Conservation (phyloP, 306 rosid genomes). For the Datisca glomerata region DNA sequence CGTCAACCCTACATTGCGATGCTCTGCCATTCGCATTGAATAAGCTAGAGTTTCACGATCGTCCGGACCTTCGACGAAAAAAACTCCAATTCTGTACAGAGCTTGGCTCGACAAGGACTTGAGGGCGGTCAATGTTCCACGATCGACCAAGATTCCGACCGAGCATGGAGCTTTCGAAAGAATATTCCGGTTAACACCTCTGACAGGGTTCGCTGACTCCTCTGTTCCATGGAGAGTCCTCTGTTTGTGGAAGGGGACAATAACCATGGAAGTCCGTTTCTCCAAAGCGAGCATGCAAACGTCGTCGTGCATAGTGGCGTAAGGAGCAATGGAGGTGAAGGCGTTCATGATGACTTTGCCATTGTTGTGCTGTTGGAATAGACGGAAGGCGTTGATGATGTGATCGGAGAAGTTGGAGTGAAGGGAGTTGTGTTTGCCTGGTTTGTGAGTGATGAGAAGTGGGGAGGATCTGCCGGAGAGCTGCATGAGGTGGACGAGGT, state of each 20-base stretch:
- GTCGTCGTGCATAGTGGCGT: constrained; percentile 50
- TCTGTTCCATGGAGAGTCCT: not conserved
- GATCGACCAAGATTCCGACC: constrained; percentile 39
- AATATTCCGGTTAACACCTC: constrained; percentile 38
- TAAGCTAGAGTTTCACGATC: constrained; percentile 43
- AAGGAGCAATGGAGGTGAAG: constrained; percentile 42
- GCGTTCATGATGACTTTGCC: constrained; percentile 18
- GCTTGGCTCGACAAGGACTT: not conserved
- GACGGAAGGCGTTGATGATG: constrained; percentile 33
- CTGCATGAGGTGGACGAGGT: constrained; percentile 33
- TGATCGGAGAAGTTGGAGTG: constrained; percentile 15
- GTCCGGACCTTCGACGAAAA: constrained; percentile 46
- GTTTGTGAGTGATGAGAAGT: constrained; percentile 28
- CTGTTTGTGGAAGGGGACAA: constrained; percentile 39
- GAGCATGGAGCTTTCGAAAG: constrained; percentile 44
- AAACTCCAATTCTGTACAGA: constrained; percentile 19
- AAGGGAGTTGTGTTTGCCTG: not conserved
- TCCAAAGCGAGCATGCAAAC: constrained; percentile 33
- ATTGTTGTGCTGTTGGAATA: constrained; percentile 14
- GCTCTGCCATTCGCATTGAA: constrained; percentile 10
- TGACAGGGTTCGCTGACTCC: constrained; percentile 8
- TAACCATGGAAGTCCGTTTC: constrained; percentile 28
- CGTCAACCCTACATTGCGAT: constrained; percentile 2
- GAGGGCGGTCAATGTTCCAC: constrained; percentile 1
- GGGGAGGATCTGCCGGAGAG: constrained; percentile 37